Base-by-base conservation (phyloP, 2,329 filamentous ascomycete genomes). In the Aspergillus quadricinctus region DNA sequence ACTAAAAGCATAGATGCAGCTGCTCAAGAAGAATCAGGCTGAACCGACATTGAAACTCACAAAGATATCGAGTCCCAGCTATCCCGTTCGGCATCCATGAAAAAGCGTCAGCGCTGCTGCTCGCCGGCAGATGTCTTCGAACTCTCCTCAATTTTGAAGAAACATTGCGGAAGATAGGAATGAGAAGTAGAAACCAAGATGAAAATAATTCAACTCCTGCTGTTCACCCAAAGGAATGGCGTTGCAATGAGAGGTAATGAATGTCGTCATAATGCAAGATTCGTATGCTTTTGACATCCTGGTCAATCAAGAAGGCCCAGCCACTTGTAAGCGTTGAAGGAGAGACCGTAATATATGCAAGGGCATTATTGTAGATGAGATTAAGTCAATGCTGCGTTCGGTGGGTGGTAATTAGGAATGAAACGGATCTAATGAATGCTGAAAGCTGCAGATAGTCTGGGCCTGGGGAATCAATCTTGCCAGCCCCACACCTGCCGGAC, bases 401-500 rank as follows among this genome's bases (percentile, higher is more conserved):
- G 49, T 37, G 49, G 17, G 31, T 19, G 49, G 37, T 23, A 40
- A 48, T 45, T 40, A 40, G 48, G 27, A 57, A 55, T 57, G 35
- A 37, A 49, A 54, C 19, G 52, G 40, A 40, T 50, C 45, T 35
- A 54, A 49, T 19, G 14, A 53, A 50, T 35, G 43, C 48, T 48
- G 45, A 52, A 41, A 21, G 66, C 61, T 68, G 31, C 14, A 37
- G 31, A 37, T 14, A 17, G 31, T 37, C 31, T 14, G 6, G 43
- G 43, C 27, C 19, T 23, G 43, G 8, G 21, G 43, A 46, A 21
- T 46, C 43, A 86, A 61, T 91, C 86, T 62, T 94, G 87, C 94
- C 94, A 99, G 57, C 92, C 94, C 94, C 94, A 99, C 46, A 99
- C 94, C 66, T 94, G 92, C 59, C 88, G 86, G 57, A 99, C 83